A percentile compares a stretch with the other conserved stretches of the same genome.
Conservation (phyloP, 2,329 filamentous ascomycete genomes). For the Alternaria infectoria region DNA sequence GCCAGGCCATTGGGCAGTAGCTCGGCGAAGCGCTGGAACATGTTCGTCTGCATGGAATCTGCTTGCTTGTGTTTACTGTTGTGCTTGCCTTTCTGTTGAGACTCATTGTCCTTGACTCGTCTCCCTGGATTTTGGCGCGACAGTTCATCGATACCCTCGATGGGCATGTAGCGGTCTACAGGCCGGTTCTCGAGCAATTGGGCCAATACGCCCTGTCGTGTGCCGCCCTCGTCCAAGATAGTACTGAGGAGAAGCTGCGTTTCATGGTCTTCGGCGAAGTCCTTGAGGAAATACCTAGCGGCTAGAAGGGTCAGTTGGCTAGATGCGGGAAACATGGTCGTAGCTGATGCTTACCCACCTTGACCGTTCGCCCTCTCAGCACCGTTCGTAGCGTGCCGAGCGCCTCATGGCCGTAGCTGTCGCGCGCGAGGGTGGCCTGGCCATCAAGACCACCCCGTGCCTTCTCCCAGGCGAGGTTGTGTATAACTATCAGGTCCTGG, state of each 20-base stretch:
- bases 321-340: background rate
- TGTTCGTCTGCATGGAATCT: conserved; percentile 48
- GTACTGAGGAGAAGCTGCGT: conserved; percentile 40
- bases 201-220: conserved; percentile 40
- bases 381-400: conserved; percentile 43
- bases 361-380: conserved; percentile 44
- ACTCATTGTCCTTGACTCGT: conserved; percentile 12
- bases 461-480: conserved; percentile 52
- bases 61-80: conserved; percentile 12
- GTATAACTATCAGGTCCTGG: conserved; percentile 44
- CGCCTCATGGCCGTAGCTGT: conserved; percentile 43
- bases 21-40: conserved; percentile 55
- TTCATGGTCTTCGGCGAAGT: conserved; percentile 18
- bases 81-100: conserved; percentile 9
- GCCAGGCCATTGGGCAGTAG: conserved; percentile 55
- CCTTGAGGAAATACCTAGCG: conserved; percentile 34
- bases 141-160: conserved; percentile 33
- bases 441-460: conserved; percentile 40
- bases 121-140: conserved; percentile 15
- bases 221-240: conserved; percentile 39
- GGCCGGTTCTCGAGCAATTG: conserved; percentile 34
- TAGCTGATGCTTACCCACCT: conserved; percentile 44
- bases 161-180: conserved; percentile 31
- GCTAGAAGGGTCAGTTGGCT: conserved; percentile 24
- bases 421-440: conserved; percentile 45